phyloP scores from a whole-genome alignment of 1,284 basidiomycete genomes.

The Sporisorium scitamineum region DNA sequence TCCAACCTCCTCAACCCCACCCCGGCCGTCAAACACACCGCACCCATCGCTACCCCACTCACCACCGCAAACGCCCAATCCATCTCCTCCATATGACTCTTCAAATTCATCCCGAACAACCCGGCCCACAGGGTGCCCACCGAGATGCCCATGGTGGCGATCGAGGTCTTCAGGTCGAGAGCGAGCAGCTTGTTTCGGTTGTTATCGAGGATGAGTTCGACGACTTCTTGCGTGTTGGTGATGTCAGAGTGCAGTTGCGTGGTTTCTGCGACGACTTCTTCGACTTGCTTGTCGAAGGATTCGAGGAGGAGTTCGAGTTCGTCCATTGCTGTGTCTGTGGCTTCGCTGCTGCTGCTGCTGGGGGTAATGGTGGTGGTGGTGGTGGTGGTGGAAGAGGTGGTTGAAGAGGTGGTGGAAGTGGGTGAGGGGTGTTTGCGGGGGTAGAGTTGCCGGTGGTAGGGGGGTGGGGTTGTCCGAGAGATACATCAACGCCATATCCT shows the following conservation, averaged over 20 bases:
- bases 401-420: background rate
- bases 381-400: background rate
- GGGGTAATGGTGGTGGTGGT: background rate
- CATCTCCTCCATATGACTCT: conserved; percentile 53
- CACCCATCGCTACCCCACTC: conserved; percentile 35
- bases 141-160: conserved; percentile 90
- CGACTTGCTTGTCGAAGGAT: conserved; percentile 83
- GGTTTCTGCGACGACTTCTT: conserved; percentile 61
- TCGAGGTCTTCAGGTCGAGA: conserved; percentile 90
- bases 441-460: conserved; percentile 5
- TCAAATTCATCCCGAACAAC: conserved; percentile 89
- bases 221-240: conserved; percentile 95
- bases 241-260: conserved; percentile 72
- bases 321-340: conserved; percentile 69
- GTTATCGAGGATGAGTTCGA: conserved; percentile 94
- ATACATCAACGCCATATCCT: conserved; percentile 83
- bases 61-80: conserved; percentile 54
- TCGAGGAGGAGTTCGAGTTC: conserved; percentile 93
- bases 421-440: no score
- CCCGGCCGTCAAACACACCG: conserved; percentile 38
- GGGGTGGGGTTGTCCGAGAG: conserved; percentile 71
- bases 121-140: conserved; percentile 92
- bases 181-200: conserved; percentile 93
- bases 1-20: conserved; percentile 49
- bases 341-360: background rate